phyloP scores from a whole-genome alignment of 164 flowering plant species.

The Tetrastigma voinierianum region DNA sequence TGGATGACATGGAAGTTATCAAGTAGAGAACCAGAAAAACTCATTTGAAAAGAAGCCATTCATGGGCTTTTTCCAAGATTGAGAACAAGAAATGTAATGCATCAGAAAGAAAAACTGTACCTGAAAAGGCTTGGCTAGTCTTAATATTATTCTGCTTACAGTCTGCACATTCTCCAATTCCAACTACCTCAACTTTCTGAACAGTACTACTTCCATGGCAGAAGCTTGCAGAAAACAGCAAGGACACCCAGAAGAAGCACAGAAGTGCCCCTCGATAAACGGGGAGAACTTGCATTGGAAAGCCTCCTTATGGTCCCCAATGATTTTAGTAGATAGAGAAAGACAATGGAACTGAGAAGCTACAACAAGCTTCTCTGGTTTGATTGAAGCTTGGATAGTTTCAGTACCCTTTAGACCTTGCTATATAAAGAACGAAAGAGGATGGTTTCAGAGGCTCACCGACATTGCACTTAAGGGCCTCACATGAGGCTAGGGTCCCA shows the following conservation, averaged over 20 bases:
- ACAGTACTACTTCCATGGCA: constrained; percentile 37
- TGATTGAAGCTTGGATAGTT: constrained; percentile 1
- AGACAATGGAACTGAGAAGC: neutral
- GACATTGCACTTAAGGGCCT: constrained; percentile 29
- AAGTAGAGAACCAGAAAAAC: neutral
- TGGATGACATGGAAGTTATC: neutral
- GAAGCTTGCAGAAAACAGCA: constrained; percentile 31
- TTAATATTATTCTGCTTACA: constrained; percentile 50
- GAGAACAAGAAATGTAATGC: neutral
- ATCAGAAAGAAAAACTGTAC: constrained; percentile 27
- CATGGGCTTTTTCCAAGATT: too few relatives aligned
- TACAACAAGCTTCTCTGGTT: neutral
- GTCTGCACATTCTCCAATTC: constrained; percentile 68
- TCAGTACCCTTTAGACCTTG: neutral
- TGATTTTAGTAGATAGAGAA: neutral
- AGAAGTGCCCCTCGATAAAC: constrained; percentile 23
- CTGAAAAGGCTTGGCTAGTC: constrained; percentile 60
- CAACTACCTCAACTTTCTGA: constrained; percentile 60
- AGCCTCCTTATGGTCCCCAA: constrained; percentile 2
- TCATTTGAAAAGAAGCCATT: neutral
- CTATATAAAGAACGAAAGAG: constrained; percentile 18
- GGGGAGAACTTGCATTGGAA: constrained; percentile 37
- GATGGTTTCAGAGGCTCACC: constrained; percentile 10
- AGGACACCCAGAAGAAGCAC: constrained; percentile 35
- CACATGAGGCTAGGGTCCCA: constrained; percentile 46